These are phyloP conservation scores for Saccharomyces uvarum DNA, from an alignment of 1,139 yeast species.

Conservation along the genomic window DNA sequence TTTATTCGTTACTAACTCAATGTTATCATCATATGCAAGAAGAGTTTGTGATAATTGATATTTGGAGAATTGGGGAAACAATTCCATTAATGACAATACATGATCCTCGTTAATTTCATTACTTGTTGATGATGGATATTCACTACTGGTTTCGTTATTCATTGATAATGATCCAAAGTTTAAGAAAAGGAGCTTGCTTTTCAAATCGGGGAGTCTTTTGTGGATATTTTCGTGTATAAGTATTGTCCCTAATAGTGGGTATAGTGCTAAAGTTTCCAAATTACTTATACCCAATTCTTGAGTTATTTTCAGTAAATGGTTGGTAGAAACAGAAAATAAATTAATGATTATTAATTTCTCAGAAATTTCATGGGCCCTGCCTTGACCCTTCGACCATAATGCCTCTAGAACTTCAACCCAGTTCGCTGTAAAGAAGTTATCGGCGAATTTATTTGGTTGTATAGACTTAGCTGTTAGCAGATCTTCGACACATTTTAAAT, in stretches of 20 bases:
- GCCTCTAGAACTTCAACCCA: constrained; percentile 57
- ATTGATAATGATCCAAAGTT: constrained; percentile 6
- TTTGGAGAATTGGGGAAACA: constrained; percentile 50
- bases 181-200: constrained; percentile 25
- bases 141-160: neutral
- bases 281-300: constrained; percentile 42
- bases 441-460: constrained; percentile 38
- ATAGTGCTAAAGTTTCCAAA: constrained; percentile 36
- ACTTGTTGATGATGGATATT: neutral
- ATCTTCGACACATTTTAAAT: constrained; percentile 39
- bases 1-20: constrained; percentile 52
- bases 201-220: constrained; percentile 36
- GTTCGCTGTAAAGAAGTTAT: constrained; percentile 42
- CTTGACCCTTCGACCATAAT: constrained; percentile 49
- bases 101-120: constrained; percentile 30
- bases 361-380: constrained; percentile 41
- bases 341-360: constrained; percentile 48
- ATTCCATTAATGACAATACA: constrained; percentile 41
- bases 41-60: constrained; percentile 44
- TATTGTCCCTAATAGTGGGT: constrained; percentile 50
- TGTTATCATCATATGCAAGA: constrained; percentile 41
- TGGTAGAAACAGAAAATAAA: constrained; percentile 42
- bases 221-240: constrained; percentile 46
- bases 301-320: constrained; percentile 38
- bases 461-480: constrained; percentile 32